phyloP scores from a whole-genome alignment of 371 early-diverging fungal species.

The Apophysomyces sp. region DNA sequence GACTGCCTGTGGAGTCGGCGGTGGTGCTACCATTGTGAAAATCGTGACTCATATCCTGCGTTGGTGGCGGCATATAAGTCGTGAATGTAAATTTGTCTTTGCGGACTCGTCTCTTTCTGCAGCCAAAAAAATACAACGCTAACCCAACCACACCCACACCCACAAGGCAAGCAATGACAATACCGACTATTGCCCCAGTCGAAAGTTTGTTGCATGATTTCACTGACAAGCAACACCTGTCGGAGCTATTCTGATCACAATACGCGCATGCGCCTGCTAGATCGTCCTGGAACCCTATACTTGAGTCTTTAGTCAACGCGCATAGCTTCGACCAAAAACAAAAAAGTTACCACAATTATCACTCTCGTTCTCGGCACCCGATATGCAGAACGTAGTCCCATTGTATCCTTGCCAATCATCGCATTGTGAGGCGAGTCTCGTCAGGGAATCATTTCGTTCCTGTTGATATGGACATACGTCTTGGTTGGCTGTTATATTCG shows the following conservation, averaged over 20 bases:
- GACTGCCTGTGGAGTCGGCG: constrained; percentile 1
- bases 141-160: constrained; percentile 2
- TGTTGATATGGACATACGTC: constrained; percentile 13
- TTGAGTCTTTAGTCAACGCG: not conserved
- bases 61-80: not conserved
- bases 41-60: not conserved
- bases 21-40: not conserved
- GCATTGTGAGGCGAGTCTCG: constrained; percentile 16
- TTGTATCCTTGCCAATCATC: constrained; percentile 28
- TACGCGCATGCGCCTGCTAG: constrained; percentile 21
- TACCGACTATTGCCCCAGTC: constrained; percentile 33
- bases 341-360: constrained; percentile 37
- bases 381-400: constrained; percentile 27
- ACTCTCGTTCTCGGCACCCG: constrained; percentile 42
- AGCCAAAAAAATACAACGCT: constrained; percentile 2
- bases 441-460: constrained; percentile 13
- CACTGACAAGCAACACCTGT: constrained; percentile 23
- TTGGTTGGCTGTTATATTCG: constrained; percentile 11
- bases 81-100: not conserved
- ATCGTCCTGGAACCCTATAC: constrained; percentile 25
- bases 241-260: constrained; percentile 14
- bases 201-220: constrained; percentile 11
- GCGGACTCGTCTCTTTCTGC: constrained; percentile 3
- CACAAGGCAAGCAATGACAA: constrained; percentile 17
- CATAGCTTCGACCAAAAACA: not conserved